Percentiles rank a stretch among this genome's conserved stretches.
Conservation (phyloP, 2,329 filamentous ascomycete genomes). For the Calonectria hongkongensis region DNA sequence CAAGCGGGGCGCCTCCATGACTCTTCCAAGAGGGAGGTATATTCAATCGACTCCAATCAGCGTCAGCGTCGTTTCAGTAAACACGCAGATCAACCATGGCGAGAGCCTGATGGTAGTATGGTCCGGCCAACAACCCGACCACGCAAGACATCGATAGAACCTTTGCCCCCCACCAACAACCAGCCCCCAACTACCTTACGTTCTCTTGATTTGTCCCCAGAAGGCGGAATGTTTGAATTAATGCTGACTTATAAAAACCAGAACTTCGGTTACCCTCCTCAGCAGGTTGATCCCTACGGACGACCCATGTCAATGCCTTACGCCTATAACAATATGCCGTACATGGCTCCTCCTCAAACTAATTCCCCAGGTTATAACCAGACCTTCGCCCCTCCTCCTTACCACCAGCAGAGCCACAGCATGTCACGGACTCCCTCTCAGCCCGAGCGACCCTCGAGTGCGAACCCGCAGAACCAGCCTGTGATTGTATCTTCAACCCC, state of each 20-base stretch:
- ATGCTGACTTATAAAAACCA: slow-evolving; percentile 83
- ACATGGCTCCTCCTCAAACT: slow-evolving; percentile 67
- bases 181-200: slow-evolving; percentile 45
- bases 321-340: slow-evolving; percentile 68
- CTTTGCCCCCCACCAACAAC: slow-evolving; percentile 38
- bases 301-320: slow-evolving; percentile 64
- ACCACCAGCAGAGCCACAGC: slow-evolving; percentile 74
- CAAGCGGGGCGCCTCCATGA: slow-evolving; percentile 62
- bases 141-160: slow-evolving; percentile 40
- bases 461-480: slow-evolving; percentile 75
- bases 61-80: slow-evolving; percentile 66
- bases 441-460: slow-evolving; percentile 81
- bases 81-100: slow-evolving; percentile 64
- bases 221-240: slow-evolving; percentile 82
- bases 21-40: slow-evolving; percentile 60
- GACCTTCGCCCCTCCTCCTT: slow-evolving; percentile 64
- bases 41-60: slow-evolving; percentile 59
- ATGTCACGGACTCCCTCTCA: slow-evolving; percentile 93
- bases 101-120: slow-evolving; percentile 51
- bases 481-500: slow-evolving; percentile 77
- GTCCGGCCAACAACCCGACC: slow-evolving; percentile 49
- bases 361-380: slow-evolving; percentile 72
- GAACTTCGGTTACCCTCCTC: slow-evolving; percentile 74
- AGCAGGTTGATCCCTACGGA: slow-evolving; percentile 62
- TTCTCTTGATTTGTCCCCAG: slow-evolving; percentile 78